Percentiles rank a stretch among this genome's conserved stretches.
phyloP scores from a whole-genome alignment of 805 yeast genomes.

The Priceomyces melissophilus region DNA sequence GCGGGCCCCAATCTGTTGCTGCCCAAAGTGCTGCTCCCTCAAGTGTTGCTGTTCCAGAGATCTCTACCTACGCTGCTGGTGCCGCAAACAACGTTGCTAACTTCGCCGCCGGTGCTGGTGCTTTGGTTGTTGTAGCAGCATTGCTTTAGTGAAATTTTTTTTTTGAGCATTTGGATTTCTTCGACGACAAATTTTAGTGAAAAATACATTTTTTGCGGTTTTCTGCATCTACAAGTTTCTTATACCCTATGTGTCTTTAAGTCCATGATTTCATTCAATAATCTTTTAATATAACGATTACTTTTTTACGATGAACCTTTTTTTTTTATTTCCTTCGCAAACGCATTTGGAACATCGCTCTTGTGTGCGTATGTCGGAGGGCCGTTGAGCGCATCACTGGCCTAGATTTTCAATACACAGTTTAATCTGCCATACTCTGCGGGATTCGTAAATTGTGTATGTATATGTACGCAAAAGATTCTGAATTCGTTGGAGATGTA shows the following conservation, averaged over 20 bases:
- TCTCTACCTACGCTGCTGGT: constrained; percentile 3
- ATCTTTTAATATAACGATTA: no score
- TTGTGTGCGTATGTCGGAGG: no score
- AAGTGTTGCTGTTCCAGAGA: constrained; percentile 10
- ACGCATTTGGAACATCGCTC: no score
- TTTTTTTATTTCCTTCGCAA: no score
- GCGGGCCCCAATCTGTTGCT: constrained; percentile 1
- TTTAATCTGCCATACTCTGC: no score
- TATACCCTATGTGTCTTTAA: not conserved
- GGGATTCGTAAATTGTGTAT: no score
- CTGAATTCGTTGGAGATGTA: no score
- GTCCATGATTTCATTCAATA: not conserved
- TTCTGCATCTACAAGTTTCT: no score
- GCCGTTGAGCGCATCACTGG: no score
- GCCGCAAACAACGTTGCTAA: constrained; percentile 5
- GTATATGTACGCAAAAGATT: no score
- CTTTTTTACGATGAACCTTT: no score
- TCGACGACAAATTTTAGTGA: not conserved
- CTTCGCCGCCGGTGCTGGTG: constrained; percentile 6
- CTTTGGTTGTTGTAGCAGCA: constrained; percentile 3
- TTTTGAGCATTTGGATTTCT: not conserved
- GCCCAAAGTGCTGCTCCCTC: constrained; percentile 8
- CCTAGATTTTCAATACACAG: no score
- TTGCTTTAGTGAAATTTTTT: not conserved
- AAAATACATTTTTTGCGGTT: not conserved